Percentiles rank a stretch among this genome's conserved stretches.
These are phyloP conservation scores for Aspergillus sp. DNA, from an alignment of 2,329 filamentous ascomycete species.

Conservation along the genomic window DNA sequence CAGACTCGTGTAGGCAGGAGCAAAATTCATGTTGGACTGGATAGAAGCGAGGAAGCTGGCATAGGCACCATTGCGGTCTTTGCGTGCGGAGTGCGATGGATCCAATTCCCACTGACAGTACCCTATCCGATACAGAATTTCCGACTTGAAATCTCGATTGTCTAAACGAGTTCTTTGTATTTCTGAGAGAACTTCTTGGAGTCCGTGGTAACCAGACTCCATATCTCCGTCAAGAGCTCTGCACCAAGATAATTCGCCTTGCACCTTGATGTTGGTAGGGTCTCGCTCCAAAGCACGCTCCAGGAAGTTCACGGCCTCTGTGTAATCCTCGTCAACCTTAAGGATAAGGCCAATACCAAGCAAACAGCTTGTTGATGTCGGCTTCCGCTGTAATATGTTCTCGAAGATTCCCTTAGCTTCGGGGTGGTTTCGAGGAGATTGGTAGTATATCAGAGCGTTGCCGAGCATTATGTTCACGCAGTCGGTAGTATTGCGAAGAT, in stretches of 20 bases:
- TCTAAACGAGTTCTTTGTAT: slow-evolving; percentile 59
- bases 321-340: slow-evolving; percentile 87
- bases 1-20: slow-evolving; percentile 84
- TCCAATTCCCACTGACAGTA: slow-evolving; percentile 84
- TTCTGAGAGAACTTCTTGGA: slow-evolving; percentile 64
- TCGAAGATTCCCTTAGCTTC: slow-evolving; percentile 88
- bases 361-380: slow-evolving; percentile 71
- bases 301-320: slow-evolving; percentile 75
- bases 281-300: slow-evolving; percentile 71
- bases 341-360: slow-evolving; percentile 88
- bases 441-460: slow-evolving; percentile 85
- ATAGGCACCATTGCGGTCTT: slow-evolving; percentile 77
- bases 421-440: slow-evolving; percentile 81
- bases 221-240: slow-evolving; percentile 78
- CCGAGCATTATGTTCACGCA: slow-evolving; percentile 72
- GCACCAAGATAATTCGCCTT: slow-evolving; percentile 87
- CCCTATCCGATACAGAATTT: slow-evolving; percentile 82
- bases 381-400: slow-evolving; percentile 69
- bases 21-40: slow-evolving; percentile 81
- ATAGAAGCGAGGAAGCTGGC: slow-evolving; percentile 76
- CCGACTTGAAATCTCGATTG: slow-evolving; percentile 69
- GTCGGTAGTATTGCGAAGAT: slow-evolving; percentile 66
- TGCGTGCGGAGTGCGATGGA: slow-evolving; percentile 67
- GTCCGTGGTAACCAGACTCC: slow-evolving; percentile 59
- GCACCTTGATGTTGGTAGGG: slow-evolving; percentile 68